Base-by-base conservation (phyloP, 352 stramenopile species). In the Phytophthora sojae region DNA sequence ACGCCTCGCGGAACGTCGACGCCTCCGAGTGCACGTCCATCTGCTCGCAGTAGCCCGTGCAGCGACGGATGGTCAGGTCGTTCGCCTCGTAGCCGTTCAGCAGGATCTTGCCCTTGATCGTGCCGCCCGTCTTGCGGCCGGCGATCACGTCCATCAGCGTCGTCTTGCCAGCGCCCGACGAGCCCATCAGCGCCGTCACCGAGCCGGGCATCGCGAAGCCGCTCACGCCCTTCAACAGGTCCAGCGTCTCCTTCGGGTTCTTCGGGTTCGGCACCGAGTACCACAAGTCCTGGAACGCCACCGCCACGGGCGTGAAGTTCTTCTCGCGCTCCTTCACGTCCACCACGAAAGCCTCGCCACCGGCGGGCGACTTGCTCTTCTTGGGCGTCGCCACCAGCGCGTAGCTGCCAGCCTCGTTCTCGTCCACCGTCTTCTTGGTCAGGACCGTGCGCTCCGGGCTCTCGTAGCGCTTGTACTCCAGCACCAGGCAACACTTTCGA, bases 121-220 rank as follows among this genome's bases (percentile, higher is more conserved):
- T 85, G 25, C 95, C 94, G 21, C 71, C 78, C 35, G 79, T 86
- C 59, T 85, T 67, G 25, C 94, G 79, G 29, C 95, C 76, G 4
- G 94, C 89, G 53, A 98, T 94, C 12, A 98, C 92, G 78, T 99
- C 93, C 70, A 97, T 92, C 17, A 98, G 78, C 3, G 94, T 98
- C 29, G 80, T 93, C 60, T 87, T 96, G 23, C 88, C 88, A 15
- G 88, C 88, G 30, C 86, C 89, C 39, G 70, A 89, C 23, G 76
- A 90, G 11, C 91, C 92, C 87, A 97, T 97, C 3, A 98, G 72
- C 14, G 91, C 93, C 21, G 89, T 98, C 75, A 98, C 82, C 21
- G 82, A 66, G 11, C 85, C 84, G 14, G 84, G 84, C 19, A 67
- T 56, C 17, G 79, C 76, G 51, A 73, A 77, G 9, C 81, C 84